A percentile compares a stretch with the other conserved stretches of the same genome.
Conservation (phyloP, 2,329 filamentous ascomycete species). For the Penicillium psychrosexuale region DNA sequence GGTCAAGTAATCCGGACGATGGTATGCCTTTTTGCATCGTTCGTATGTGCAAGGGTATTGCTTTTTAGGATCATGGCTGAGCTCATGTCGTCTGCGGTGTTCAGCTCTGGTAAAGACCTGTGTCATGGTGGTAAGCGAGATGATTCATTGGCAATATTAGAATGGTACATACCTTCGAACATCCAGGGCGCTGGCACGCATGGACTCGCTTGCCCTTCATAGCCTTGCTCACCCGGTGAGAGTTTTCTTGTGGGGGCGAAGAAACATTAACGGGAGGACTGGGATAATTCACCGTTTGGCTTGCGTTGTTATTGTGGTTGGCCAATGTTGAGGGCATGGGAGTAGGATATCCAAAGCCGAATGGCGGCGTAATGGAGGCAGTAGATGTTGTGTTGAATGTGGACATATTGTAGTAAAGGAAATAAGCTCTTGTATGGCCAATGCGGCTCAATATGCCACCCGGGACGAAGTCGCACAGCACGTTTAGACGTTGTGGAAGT, state of each 20-base stretch:
- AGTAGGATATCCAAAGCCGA: neutral
- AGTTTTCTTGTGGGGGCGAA: slow-evolving; percentile 2
- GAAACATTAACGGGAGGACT: neutral
- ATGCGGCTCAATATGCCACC: neutral
- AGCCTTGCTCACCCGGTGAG: slow-evolving; percentile 48
- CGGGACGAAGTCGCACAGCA: neutral
- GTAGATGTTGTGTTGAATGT: neutral
- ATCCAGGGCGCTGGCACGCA: slow-evolving; percentile 47
- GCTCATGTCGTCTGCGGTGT: slow-evolving; percentile 47
- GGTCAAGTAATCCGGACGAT: slow-evolving; percentile 47
- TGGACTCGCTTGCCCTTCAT: slow-evolving; percentile 53
- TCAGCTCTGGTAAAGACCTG: slow-evolving; percentile 51
- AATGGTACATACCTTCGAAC: slow-evolving; percentile 41
- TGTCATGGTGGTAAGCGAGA: neutral
- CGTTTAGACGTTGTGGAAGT: neutral
- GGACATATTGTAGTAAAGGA: neutral
- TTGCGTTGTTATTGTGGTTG: neutral
- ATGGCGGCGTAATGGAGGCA: neutral
- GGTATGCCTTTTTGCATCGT: slow-evolving; percentile 48
- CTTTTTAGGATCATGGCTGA: slow-evolving; percentile 49
- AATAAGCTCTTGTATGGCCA: neutral
- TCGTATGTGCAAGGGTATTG: slow-evolving; percentile 42
- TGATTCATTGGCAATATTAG: neutral
- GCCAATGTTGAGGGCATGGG: neutral
- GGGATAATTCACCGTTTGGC: neutral